Evolutionary conservation across 2,329 filamentous ascomycete species (phyloP).

Genomic region (Exophiala sideris): DNA sequence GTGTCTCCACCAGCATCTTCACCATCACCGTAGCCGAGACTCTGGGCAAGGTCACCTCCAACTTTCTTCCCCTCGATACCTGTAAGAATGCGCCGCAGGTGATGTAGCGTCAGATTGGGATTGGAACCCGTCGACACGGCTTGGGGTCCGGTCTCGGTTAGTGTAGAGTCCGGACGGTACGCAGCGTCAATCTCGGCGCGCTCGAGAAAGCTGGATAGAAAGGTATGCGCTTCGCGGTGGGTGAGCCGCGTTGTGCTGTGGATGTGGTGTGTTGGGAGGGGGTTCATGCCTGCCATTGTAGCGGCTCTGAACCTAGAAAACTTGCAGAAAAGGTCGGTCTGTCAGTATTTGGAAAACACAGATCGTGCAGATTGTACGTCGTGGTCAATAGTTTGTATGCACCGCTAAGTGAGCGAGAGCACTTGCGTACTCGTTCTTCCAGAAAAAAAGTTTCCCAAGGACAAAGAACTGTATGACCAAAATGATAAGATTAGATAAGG

Average conservation of each 20-base stretch:
- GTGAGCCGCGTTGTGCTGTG: constrained; percentile 26
- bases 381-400: no score
- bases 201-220: constrained; percentile 25
- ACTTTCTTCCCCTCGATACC: constrained; percentile 25
- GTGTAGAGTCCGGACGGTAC: constrained; percentile 51
- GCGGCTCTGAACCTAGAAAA: neutral
- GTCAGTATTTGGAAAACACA: no score
- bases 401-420: no score
- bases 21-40: neutral
- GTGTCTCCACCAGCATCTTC: neutral
- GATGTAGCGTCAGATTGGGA: constrained; percentile 25
- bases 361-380: no score
- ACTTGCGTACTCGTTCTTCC: neutral
- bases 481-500: neutral
- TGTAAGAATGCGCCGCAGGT: constrained; percentile 24
- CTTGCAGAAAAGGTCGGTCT: no score
- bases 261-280: constrained; percentile 20
- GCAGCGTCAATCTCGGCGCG: constrained; percentile 27
- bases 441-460: neutral
- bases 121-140: constrained; percentile 14
- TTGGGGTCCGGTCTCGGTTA: constrained; percentile 38
- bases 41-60: constrained; percentile 2
- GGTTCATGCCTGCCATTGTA: constrained; percentile 22
- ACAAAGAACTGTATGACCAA: neutral
- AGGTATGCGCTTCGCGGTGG: constrained; percentile 24